These are phyloP conservation scores for Blastocystis sp. DNA, from an alignment of 352 stramenopile species.

Conservation along the genomic window DNA sequence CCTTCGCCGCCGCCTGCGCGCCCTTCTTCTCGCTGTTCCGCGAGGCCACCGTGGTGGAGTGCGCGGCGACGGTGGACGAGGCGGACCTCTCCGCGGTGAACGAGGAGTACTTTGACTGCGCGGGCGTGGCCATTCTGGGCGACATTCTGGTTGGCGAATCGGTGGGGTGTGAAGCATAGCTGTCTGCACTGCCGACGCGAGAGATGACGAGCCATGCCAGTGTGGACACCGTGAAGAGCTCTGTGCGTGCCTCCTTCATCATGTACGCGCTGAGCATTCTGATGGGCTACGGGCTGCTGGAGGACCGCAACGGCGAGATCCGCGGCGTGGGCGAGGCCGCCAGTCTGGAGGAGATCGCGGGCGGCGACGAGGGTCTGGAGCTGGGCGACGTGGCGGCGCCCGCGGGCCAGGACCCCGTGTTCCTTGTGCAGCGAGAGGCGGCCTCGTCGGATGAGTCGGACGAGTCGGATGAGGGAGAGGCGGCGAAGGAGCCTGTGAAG, in stretches of 20 bases:
- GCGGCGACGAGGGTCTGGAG: not conserved
- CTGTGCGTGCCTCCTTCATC: not conserved
- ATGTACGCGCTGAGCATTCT: not conserved
- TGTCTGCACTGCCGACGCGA: not conserved
- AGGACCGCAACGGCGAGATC: constrained; percentile 5
- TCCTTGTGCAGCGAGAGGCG: not conserved
- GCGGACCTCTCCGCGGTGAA: not conserved
- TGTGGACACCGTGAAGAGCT: not conserved
- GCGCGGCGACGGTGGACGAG: not conserved
- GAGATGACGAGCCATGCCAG: not conserved
- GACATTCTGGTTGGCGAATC: not conserved
- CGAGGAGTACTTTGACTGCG: constrained; percentile 19
- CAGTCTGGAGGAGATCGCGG: not conserved
- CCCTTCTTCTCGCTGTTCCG: constrained; percentile 1
- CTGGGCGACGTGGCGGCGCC: not conserved
- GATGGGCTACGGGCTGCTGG: constrained; percentile 1
- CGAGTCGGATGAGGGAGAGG: not conserved
- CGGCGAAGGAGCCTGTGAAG: not conserved
- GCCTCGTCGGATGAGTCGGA: not conserved
- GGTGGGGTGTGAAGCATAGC: not conserved
- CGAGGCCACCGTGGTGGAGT: not conserved
- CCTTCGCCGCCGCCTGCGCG: not conserved
- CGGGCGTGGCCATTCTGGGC: not conserved
- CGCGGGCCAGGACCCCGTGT: not conserved
- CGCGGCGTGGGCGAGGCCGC: not conserved